Evolutionary conservation across 1,284 basidiomycete genomes (phyloP), one percentile per base, ranked within the genome.

Genomic region (Bjerkandera adusta): DNA sequence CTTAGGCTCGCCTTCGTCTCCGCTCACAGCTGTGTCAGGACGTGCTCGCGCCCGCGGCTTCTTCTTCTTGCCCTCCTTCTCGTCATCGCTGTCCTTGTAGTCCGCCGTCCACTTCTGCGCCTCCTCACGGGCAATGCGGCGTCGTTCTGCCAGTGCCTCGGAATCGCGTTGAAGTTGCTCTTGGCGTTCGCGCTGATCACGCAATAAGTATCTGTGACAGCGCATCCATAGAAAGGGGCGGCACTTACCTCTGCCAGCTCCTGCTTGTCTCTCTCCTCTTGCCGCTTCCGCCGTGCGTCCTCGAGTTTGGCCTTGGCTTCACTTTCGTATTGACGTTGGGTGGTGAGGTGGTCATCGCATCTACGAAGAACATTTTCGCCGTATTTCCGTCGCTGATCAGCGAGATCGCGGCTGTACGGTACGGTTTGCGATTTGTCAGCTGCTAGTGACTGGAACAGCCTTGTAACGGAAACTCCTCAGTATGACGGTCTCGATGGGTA

Each of bases 361-460:
- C 82, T 82, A 44, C 87, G 75, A 41, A 95, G 66, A 71, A 97
- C 81, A 60, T 79, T 85, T 49, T 92, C 86, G 21, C 92, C 91
- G 58, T 96, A 97, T 61, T 88, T 86, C 35, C 83, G 77, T 47
- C 94, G 81, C 57, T 96, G 89, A 57, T 93, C 87, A 0, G 92
- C 92, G 38, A 96, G 77, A 41, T 95, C 92, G 5, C 78, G 74
- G 56, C 76, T 89, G 66, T 96, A 97, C 0, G 92, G 90, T n/a
- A 94, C 73, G 33, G 75, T 70, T 0, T 76, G 64, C 0, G 84
- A 77, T 49, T 77, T 76, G 57, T 94, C 90, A 11, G 78, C 76
- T 0, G 90, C 89, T 8, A 97, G 73, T 0, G 85, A 81, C 7
- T 80, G 85, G 68, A 96, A 97, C 5, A 93, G 69, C 55, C 91